Evolutionary conservation across 805 yeast species (phyloP).

Genomic region (Myxozyma mucilagina): DNA sequence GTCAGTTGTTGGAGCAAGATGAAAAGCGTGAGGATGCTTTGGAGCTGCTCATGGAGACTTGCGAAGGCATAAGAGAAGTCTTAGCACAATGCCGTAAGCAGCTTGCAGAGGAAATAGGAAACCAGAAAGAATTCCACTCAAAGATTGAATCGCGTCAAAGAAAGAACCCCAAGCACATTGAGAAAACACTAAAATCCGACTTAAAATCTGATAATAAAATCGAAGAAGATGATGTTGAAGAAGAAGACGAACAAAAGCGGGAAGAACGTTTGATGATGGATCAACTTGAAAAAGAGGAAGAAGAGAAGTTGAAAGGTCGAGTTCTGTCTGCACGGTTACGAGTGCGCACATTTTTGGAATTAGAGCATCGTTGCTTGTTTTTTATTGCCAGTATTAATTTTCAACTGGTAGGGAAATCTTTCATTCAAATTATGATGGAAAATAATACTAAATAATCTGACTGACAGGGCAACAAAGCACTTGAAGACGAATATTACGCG

Average conservation of each 20-base stretch:
- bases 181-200: neutral
- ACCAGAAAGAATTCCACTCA: slow-evolving; percentile 22
- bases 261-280: slow-evolving; percentile 21
- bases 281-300: slow-evolving; percentile 27
- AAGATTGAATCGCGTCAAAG: slow-evolving; percentile 4
- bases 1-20: slow-evolving; percentile 62
- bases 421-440: neutral
- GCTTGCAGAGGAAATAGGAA: slow-evolving; percentile 30
- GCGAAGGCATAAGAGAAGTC: slow-evolving; percentile 39
- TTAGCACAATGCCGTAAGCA: slow-evolving; percentile 32
- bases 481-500: slow-evolving; percentile 56
- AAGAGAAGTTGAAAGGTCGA: slow-evolving; percentile 19
- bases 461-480: slow-evolving; percentile 43
- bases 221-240: neutral
- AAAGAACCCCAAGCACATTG: no score
- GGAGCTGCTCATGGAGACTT: slow-evolving; percentile 47
- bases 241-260: slow-evolving; percentile 24
- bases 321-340: slow-evolving; percentile 32
- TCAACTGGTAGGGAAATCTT: slow-evolving; percentile 45
- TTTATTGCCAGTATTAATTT: slow-evolving; percentile 73
- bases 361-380: slow-evolving; percentile 75
- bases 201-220: neutral
- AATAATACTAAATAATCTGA: slow-evolving; percentile 36
- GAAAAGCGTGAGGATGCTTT: slow-evolving; percentile 53
- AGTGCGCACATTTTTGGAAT: slow-evolving; percentile 54